A percentile compares a stretch with the other conserved stretches of the same genome.
Evolutionary conservation across 176 grass and related monocot genomes (phyloP).

Genomic region (Avena insularis): DNA sequence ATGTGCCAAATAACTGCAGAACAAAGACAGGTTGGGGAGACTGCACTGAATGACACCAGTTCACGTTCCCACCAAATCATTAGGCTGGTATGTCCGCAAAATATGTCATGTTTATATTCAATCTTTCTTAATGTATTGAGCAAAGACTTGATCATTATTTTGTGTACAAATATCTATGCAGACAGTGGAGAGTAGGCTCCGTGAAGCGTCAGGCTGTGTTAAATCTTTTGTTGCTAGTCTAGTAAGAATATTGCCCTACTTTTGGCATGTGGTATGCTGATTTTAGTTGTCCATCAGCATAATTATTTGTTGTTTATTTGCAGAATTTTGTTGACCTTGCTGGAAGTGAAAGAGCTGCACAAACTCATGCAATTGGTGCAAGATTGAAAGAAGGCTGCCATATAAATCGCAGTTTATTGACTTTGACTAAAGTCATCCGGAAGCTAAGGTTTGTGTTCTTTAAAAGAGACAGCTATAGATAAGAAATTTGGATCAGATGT

Average conservation of each 20-base stretch:
- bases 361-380: constrained; percentile 90
- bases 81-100: constrained; percentile 74
- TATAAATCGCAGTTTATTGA: constrained; percentile 95
- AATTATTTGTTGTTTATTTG: constrained; percentile 29
- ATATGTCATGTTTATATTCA: constrained; percentile 20
- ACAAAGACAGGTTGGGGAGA: constrained; percentile 99
- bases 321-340: constrained; percentile 99
- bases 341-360: constrained; percentile 91
- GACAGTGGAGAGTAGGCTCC: constrained; percentile 81
- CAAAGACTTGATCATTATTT: constrained; percentile 39
- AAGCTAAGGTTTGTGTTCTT: constrained; percentile 73
- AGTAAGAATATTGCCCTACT: constrained; percentile 52
- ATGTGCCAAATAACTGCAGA: constrained; percentile 54
- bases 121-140: constrained; percentile 23
- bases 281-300: constrained; percentile 45
- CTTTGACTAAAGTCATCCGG: constrained; percentile 95
- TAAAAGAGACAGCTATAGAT: not conserved
- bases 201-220: constrained; percentile 83
- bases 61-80: constrained; percentile 99
- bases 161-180: constrained; percentile 52
- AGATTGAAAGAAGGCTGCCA: constrained; percentile 94
- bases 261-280: constrained; percentile 23
- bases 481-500: constrained; percentile 11
- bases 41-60: constrained; percentile 90
- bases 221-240: constrained; percentile 97